Evolutionary conservation across 1,284 basidiomycete genomes (phyloP).

Genomic region (Flammula alnicola): DNA sequence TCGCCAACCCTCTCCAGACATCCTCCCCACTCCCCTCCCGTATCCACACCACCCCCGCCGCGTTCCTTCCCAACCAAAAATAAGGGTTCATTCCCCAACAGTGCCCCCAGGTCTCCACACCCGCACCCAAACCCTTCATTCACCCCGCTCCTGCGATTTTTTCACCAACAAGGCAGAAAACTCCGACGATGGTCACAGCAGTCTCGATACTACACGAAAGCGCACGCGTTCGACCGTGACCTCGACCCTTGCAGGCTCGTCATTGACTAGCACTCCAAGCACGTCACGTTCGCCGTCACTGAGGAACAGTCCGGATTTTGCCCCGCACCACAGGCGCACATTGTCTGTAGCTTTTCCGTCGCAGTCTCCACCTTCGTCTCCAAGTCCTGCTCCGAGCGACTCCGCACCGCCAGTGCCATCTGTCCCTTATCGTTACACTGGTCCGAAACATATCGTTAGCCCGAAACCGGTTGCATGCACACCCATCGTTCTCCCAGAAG

Average conservation of each 20-base stretch:
- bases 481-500: conserved; percentile 30
- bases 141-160: conserved; percentile 26
- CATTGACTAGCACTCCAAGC: conserved; percentile 15
- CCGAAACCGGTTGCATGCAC: conserved; percentile 25
- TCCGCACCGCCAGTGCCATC: conserved; percentile 44
- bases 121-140: conserved; percentile 28
- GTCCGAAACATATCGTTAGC: conserved; percentile 33
- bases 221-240: conserved; percentile 17
- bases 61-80: conserved; percentile 27
- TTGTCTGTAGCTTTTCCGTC: conserved; percentile 38
- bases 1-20: conserved; percentile 44
- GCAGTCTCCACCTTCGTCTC: conserved; percentile 32
- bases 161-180: conserved; percentile 5
- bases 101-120: conserved; percentile 25
- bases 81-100: conserved; percentile 32
- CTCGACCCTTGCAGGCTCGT: conserved; percentile 17
- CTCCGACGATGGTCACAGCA: conserved; percentile 13
- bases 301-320: conserved; percentile 18
- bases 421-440: conserved; percentile 36
- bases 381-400: conserved; percentile 33
- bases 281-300: conserved; percentile 25
- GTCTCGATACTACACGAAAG: conserved; percentile 7
- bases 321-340: conserved; percentile 32
- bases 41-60: conserved; percentile 35
- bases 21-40: conserved; percentile 39